Percentiles rank a stretch among this genome's conserved stretches.
Conservation (phyloP, 176 grass and related monocot genomes). For the Luzula sylvatica region DNA sequence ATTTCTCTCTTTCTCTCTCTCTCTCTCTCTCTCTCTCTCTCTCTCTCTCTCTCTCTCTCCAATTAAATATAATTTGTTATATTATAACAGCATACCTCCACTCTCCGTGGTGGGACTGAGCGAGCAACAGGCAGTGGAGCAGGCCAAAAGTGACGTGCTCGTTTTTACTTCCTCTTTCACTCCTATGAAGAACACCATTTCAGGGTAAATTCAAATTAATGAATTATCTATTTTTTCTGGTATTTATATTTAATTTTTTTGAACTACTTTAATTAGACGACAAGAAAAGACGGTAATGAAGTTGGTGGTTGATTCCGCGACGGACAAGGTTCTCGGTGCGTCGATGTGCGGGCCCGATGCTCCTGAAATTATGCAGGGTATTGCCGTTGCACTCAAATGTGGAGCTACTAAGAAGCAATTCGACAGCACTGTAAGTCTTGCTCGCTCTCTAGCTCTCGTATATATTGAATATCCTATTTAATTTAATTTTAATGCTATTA, state of each 20-base stretch:
- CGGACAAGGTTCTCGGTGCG: constrained; percentile 61
- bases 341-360: constrained; percentile 91
- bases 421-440: constrained; percentile 60
- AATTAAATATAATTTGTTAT: too few relatives aligned
- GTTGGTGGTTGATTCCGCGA: constrained; percentile 62
- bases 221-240: not conserved
- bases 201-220: constrained; percentile 38
- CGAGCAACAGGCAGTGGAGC: constrained; percentile 66
- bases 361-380: constrained; percentile 88
- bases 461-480: not conserved
- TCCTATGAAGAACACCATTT: constrained; percentile 96
- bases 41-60: not conserved
- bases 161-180: constrained; percentile 80
- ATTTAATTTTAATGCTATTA: not conserved
- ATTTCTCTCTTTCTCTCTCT: not conserved
- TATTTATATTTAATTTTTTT: not conserved
- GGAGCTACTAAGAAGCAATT: constrained; percentile 86
- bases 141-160: constrained; percentile 60
- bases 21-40: not conserved
- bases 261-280: constrained; percentile 25
- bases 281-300: constrained; percentile 83
- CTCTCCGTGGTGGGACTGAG: constrained; percentile 78
- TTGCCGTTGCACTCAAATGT: constrained; percentile 77
- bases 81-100: constrained; percentile 59
- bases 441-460: not conserved